Evolutionary conservation across 2,329 filamentous ascomycete species (phyloP), one percentile per base, ranked within the genome.

Genomic region (Aspergillus nomiae): DNA sequence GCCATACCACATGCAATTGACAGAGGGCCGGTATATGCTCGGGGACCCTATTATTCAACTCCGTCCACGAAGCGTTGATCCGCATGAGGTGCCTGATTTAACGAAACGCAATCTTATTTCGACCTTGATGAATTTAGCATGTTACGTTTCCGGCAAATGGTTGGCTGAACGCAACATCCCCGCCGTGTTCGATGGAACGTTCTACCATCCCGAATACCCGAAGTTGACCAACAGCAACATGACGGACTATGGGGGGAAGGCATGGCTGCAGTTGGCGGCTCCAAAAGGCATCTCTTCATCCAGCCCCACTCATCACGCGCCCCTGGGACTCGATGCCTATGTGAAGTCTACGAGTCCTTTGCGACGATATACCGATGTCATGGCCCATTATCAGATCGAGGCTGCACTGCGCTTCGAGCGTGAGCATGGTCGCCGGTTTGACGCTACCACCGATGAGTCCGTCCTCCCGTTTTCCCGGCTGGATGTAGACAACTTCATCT

Each of bases 361-460:
- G 26, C 84, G 87, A 57, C 82, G 87, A 43, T 89, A 85, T 72
- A 80, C 79, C 54, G 87, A 90, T 73, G 81, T 89, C 71, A 79
- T 89, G 53, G 77, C 82, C 12, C 87, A 89, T 71, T 89, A 87
- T 81, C 87, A 90, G 67, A 87, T 89, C 54, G 86, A 89, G 77
- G 84, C 86, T 8, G 86, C 85, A 1, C 68, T 90, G 46, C 84
- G 85, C 12, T 81, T 84, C 64, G 87, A 89, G 74, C 80, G 82
- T 12, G 69, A 75, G 34, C 78, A 79, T 5, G 81, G 81, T 16
- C 72, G 74, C 24, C 77, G 70, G n/a, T 76, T 85, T 28, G 68
- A 80, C 55, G 72, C 71, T 32, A 67, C 69, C 7, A 61, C 69
- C 4, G 71, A 73, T 54, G 61, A 56, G 11, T 65, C 61, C 21